Conservation (phyloP, 306 rosid species). For the Cicer pinnatifidum region DNA sequence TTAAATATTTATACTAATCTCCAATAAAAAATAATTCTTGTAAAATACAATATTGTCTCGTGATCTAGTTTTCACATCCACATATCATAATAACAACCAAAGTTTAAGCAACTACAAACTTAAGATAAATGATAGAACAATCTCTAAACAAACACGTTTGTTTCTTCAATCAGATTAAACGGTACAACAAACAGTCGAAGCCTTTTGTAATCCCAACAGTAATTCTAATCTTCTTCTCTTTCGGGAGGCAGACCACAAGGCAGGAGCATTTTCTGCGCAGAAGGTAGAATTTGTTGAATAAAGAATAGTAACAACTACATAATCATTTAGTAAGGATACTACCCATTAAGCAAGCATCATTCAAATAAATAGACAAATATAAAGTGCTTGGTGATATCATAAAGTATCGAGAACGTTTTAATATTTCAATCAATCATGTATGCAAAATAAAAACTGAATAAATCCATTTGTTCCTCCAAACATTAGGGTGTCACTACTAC, state of each 20-base stretch:
- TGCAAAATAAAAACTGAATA: not conserved
- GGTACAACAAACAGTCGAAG: conserved; percentile 25
- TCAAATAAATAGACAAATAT: conserved; percentile 3
- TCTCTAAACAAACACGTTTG: conserved; percentile 29
- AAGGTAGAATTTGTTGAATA: conserved; percentile 33
- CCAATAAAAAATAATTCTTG: not conserved
- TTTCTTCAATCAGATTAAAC: conserved; percentile 28
- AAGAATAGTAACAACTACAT: conserved; percentile 1
- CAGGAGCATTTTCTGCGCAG: conserved; percentile 85
- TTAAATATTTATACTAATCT: not conserved
- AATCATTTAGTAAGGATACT: not conserved
- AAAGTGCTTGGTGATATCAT: not conserved
- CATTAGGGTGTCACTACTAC: not conserved
- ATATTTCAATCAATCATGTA: not conserved
- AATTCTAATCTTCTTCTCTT: conserved; percentile 75
- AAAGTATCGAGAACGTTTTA: not conserved
- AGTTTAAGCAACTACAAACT: not conserved
- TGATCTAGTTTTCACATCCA: not conserved
- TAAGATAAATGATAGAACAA: conserved; percentile 23
- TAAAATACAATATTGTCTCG: not conserved
- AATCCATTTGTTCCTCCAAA: not conserved
- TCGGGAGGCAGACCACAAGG: conserved; percentile 97
- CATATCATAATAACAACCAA: not conserved
- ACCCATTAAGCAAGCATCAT: conserved; percentile 12
- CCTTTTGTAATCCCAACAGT: conserved; percentile 27